Base-by-base conservation (phyloP, 108 stramenopile species). In the Cyclostephanos tholiformis region DNA sequence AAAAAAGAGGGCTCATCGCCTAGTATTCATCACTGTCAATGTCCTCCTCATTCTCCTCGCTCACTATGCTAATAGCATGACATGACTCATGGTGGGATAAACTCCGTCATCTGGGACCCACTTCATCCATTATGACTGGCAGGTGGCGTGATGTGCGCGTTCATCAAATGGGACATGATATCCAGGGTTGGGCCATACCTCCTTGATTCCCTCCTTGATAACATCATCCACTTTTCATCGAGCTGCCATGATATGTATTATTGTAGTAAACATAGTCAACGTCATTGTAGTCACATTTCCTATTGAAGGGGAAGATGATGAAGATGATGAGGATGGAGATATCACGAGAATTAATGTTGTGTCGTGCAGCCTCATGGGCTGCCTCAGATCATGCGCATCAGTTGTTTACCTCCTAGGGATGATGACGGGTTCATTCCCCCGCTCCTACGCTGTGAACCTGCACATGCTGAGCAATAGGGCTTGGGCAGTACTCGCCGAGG, bases 121-220 rank as follows among this genome's bases (percentile, higher is more conserved):
- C n/a, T n/a, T n/a, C n/a, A n/a, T n/a, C n/a, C n/a, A n/a, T n/a
- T n/a, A n/a, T n/a, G n/a, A n/a, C n/a, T n/a, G n/a, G n/a, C n/a
- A n/a, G 27, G 3, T 30, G 29, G 6, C 60, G 55, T 53, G 43
- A 22, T 19, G 27, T 74, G 64, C 65, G 67, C 67, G 35, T 50
- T 30, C 13, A 14, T 76, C 23, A 67, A 76, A 59, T 44, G 22
- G 60, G 75, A 76, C 29, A 76, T 76, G 75, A 62, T 76, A 6
- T 48, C 55, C 14, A 66, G 67, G 22, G 53, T 76, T 8, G 75
- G 67, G 14, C 22, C 38, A 25, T 36, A 63, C 26, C 23, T 76
- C 27, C 36, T 76, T 0, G 75, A 76, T 53, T 67, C 75, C 6
- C 59, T 76, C 14, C n/a, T 23, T 17, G 75, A 76, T 25, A 68